A percentile compares a stretch with the other conserved stretches of the same genome.
phyloP scores from a whole-genome alignment of 164 flowering plant species.

The Magnolia sinica region DNA sequence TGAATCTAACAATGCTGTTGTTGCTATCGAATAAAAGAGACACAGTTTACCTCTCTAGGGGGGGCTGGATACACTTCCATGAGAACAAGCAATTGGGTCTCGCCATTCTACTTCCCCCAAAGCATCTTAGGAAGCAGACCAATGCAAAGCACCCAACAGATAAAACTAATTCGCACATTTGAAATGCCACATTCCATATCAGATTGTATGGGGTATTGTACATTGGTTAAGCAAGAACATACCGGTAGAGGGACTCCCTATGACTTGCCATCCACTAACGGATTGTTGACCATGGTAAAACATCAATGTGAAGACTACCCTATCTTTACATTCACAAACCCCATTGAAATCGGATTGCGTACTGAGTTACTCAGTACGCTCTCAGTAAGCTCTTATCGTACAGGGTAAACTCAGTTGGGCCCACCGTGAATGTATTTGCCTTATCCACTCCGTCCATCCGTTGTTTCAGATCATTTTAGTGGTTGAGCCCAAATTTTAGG shows the following conservation, averaged over 20 bases:
- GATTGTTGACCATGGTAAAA: constrained; percentile 22
- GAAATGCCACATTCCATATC: constrained; percentile 29
- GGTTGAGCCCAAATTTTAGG: too few species aligned
- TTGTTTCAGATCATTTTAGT: too few species aligned
- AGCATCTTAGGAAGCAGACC: neutral
- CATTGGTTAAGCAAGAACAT: constrained; percentile 18
- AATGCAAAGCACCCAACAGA: constrained; percentile 6
- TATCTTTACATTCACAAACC: constrained; percentile 51
- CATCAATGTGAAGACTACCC: constrained; percentile 24
- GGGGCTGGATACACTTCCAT: neutral
- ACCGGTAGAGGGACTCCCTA: constrained; percentile 14
- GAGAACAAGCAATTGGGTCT: neutral
- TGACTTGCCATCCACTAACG: constrained; percentile 20
- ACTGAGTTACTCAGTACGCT: too few species aligned
- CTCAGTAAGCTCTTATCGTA: too few species aligned
- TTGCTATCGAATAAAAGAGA: neutral
- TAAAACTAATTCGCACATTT: constrained; percentile 17
- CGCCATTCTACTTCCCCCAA: neutral
- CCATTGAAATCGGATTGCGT: constrained; percentile 2
- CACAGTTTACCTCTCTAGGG: neutral
- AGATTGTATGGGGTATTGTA: constrained; percentile 45
- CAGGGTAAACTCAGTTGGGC: too few species aligned
- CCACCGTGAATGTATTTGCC: too few species aligned
- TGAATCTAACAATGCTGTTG: too few species aligned
- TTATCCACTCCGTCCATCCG: too few species aligned